phyloP scores from a whole-genome alignment of 768 basidiomycete genomes.

The Russula dissimulans region DNA sequence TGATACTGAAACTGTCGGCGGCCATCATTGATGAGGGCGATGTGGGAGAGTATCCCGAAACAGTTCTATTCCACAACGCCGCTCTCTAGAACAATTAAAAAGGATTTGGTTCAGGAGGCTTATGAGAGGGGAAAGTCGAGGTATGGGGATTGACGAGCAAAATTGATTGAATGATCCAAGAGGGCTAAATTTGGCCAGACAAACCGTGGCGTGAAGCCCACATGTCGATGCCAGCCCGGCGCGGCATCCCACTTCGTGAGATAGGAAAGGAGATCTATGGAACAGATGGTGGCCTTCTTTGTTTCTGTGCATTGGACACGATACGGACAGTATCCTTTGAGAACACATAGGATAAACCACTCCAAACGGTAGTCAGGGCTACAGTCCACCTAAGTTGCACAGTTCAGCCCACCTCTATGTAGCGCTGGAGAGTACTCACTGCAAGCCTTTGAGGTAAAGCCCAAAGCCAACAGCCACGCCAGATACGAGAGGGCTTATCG shows the following conservation, averaged over 20 bases:
- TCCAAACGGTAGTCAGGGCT: conserved; percentile 86
- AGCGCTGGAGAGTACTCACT: background rate
- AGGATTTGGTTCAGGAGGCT: background rate
- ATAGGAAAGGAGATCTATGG: background rate
- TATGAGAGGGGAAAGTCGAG: background rate
- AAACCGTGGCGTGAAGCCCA: background rate
- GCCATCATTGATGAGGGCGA: too few species aligned
- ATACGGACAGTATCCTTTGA: conserved; percentile 66
- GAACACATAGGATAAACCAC: conserved; percentile 76
- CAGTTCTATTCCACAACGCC: too few species aligned
- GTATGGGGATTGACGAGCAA: background rate
- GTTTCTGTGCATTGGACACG: conserved; percentile 17
- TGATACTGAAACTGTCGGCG: too few species aligned
- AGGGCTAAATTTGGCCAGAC: background rate
- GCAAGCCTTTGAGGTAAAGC: conserved; percentile 60
- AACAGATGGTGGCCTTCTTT: background rate
- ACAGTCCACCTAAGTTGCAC: conserved; percentile 59
- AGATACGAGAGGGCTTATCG: conserved; percentile 72
- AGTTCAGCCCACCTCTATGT: background rate
- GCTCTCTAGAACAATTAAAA: background rate
- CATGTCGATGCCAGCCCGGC: background rate
- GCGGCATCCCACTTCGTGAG: background rate
- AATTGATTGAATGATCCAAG: too few species aligned
- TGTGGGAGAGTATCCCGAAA: too few species aligned
- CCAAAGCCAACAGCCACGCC: conserved; percentile 48